phyloP scores from a whole-genome alignment of 2,329 filamentous ascomycete species.

The Arthrobotrys iridis region DNA sequence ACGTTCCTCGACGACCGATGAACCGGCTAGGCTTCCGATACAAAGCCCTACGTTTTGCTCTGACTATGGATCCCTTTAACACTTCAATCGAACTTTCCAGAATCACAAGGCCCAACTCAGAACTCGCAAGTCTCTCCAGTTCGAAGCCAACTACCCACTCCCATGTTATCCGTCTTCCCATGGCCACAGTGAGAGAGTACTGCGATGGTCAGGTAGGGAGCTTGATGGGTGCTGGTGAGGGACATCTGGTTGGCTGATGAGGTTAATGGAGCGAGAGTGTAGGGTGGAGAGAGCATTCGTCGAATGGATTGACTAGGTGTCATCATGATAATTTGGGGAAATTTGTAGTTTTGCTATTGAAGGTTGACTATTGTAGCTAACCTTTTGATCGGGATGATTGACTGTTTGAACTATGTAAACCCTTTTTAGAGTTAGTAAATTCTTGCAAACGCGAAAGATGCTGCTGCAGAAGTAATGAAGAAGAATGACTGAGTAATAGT shows the following conservation, averaged over 20 bases:
- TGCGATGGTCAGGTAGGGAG: slow-evolving; percentile 51
- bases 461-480: neutral
- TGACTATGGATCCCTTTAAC: slow-evolving; percentile 32
- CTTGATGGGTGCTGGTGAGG: slow-evolving; percentile 34
- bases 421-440: slow-evolving; percentile 2
- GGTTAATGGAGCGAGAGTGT: slow-evolving; percentile 39
- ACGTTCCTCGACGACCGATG: slow-evolving; percentile 54
- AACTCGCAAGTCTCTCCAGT: slow-evolving; percentile 32
- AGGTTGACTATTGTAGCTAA: slow-evolving; percentile 10
- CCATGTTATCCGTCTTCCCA: slow-evolving; percentile 54
- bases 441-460: neutral
- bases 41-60: slow-evolving; percentile 44
- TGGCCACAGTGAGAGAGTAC: slow-evolving; percentile 44
- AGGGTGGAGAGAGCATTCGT: slow-evolving; percentile 55
- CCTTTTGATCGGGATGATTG: slow-evolving; percentile 4
- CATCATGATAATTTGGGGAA: slow-evolving; percentile 52
- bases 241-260: slow-evolving; percentile 38
- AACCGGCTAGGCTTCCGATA: slow-evolving; percentile 52
- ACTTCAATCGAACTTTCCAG: slow-evolving; percentile 34
- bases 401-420: neutral
- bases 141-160: slow-evolving; percentile 37
- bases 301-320: slow-evolving; percentile 55
- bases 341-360: neutral
- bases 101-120: slow-evolving; percentile 47
- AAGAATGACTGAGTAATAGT: neutral